Evolutionary conservation across 805 yeast species (phyloP), one percentile per base, ranked within the genome.

Genomic region (Saturnispora ahearnii): DNA sequence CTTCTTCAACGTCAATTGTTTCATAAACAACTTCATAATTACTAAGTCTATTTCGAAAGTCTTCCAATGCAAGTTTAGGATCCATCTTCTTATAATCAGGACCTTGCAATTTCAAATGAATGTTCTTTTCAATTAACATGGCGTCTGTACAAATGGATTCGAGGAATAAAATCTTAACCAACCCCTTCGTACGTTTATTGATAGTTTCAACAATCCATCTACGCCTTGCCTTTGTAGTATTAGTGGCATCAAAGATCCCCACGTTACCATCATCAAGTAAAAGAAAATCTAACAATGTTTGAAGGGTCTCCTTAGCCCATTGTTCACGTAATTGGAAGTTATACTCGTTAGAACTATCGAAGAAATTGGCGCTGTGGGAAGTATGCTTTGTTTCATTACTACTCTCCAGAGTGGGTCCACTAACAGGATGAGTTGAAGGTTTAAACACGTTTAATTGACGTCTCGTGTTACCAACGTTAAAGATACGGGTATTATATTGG

Each of bases 71-170:
- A 12, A 75, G 59, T 44, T 81, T 79, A 2, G 87, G 87, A 62
- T 91, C 91, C 87, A 89, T 88, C 45, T 82, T 76, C 52, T 76
- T 76, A 68, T 91, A 91, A 67, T 91, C 98, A 0, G 98, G 99
- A 0, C 99, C 99, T 30, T 85, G 78, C 48, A 91, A 72, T 68
- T 91, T 91, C 57, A 93, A 76, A 45, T 87, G 73, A 44, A 91
- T 84, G 65, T 91, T 91, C 53, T 83, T 78, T 60, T 89, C 95
- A 41, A 91, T 82, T 44, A 91, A 78, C 5, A 73, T 73, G 12
- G 80, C 79, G 61, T 90, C 91, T 2, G 87, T 81, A 65, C 98
- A 91, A 11, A 89, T 78, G 56, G 95, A 84, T 62, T 91, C 99
- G 29, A 74, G 56, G 53, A 74, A 74, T 36, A 74, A 54, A 22